Conservation (phyloP, 2,329 filamentous ascomycete genomes). For the Talaromyces atroroseus region DNA sequence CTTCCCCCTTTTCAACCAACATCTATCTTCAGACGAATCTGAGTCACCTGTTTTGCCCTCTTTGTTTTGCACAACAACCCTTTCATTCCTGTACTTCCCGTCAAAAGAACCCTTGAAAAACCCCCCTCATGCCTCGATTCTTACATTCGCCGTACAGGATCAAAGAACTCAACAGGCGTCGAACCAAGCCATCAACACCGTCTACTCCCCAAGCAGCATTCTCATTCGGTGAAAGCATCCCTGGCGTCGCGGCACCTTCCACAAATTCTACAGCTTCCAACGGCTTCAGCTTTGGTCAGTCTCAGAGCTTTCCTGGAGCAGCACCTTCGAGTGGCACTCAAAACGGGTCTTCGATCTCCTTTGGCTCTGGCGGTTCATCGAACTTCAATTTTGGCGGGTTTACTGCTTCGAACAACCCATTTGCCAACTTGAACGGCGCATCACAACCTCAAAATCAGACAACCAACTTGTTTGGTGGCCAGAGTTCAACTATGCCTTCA, state of each 20-base stretch:
- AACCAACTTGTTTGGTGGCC: constrained; percentile 16
- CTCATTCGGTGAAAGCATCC: constrained; percentile 27
- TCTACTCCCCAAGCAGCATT: constrained; percentile 17
- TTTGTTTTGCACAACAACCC: neutral
- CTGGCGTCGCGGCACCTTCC: constrained; percentile 22
- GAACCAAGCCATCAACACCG: constrained; percentile 19
- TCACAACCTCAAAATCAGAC: constrained; percentile 16
- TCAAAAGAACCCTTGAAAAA: neutral
- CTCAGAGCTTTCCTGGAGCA: constrained; percentile 31
- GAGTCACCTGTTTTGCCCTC: neutral
- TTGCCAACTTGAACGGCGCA: constrained; percentile 25
- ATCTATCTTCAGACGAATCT: neutral
- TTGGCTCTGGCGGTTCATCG: constrained; percentile 26
- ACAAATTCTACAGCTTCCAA: constrained; percentile 21
- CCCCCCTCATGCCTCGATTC: neutral
- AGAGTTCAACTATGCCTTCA: neutral
- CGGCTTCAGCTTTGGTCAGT: constrained; percentile 32
- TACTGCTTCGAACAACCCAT: constrained; percentile 32
- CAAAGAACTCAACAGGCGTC: constrained; percentile 23
- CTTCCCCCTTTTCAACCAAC: neutral
- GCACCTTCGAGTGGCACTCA: constrained; percentile 18
- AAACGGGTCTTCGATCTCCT: constrained; percentile 23
- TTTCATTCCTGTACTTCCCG: neutral
- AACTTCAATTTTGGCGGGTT: constrained; percentile 21
- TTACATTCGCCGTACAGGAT: constrained; percentile 21